Evolutionary conservation across 2,329 filamentous ascomycete species (phyloP).

Genomic region (Colletotrichum cuscutae): DNA sequence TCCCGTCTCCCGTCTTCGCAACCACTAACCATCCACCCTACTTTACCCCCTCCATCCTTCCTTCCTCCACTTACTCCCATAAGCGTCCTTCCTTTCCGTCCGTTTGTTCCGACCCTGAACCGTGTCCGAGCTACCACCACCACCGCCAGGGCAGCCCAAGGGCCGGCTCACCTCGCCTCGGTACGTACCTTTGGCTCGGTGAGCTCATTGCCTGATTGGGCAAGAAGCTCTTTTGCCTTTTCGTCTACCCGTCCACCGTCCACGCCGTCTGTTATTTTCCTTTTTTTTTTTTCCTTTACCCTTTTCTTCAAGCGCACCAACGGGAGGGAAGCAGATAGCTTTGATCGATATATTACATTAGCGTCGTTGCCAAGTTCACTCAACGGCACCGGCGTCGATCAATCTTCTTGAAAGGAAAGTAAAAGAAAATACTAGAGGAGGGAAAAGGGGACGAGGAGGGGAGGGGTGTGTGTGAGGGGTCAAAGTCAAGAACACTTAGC

Average conservation of each 20-base stretch:
- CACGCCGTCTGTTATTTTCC: not conserved
- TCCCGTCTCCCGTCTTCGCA: not conserved
- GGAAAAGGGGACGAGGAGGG: no score
- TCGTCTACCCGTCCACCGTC: not conserved
- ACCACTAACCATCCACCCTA: not conserved
- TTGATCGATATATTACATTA: not conserved
- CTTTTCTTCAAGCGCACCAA: not conserved
- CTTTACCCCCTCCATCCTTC: not conserved
- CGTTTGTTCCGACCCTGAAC: conserved; percentile 1
- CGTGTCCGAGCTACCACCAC: not conserved
- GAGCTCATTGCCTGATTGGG: conserved; percentile 20
- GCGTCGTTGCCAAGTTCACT: not conserved
- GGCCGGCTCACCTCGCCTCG: not conserved
- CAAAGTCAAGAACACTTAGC: no score
- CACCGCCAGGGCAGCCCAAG: not conserved
- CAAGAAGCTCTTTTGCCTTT: not conserved
- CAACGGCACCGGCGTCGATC: not conserved
- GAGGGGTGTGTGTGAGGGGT: no score
- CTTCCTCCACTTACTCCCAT: not conserved
- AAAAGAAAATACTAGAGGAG: no score
- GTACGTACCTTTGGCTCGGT: conserved; percentile 17
- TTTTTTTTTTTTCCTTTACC: no score
- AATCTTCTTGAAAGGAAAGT: no score
- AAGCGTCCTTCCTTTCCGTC: not conserved
- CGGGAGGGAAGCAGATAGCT: not conserved